Percentiles rank a stretch among this genome's conserved stretches.
Conservation (phyloP, 2,329 filamentous ascomycete genomes). For the Botryosphaeria dothidea region DNA sequence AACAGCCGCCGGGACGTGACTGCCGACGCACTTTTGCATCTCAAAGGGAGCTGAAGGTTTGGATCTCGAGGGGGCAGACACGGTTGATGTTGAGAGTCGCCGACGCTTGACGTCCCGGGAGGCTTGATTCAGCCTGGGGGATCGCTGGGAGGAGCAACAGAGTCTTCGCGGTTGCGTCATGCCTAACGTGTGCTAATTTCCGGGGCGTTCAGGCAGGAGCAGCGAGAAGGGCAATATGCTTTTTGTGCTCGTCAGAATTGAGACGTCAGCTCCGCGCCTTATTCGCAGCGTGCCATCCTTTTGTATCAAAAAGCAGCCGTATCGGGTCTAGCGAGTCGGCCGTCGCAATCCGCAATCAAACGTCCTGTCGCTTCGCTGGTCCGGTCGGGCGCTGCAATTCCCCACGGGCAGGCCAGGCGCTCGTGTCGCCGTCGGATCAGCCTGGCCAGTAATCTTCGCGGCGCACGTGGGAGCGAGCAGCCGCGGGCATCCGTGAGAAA, state of each 20-base stretch:
- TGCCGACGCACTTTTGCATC: neutral
- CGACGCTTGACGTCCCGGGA: neutral
- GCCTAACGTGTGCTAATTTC: neutral
- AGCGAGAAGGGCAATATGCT: neutral
- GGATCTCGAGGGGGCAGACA: neutral
- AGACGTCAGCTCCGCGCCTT: constrained; percentile 1
- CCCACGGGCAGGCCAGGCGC: constrained; percentile 4
- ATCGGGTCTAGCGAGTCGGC: neutral
- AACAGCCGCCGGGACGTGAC: constrained; percentile 5
- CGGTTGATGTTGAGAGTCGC: neutral
- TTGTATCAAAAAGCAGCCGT: constrained; percentile 7
- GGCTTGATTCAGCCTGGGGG: neutral
- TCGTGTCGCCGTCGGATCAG: constrained; percentile 12
- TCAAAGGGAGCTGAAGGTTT: neutral
- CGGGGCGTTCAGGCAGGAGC: neutral
- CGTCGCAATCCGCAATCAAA: constrained; percentile 13
- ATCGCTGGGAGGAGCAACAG: too few relatives aligned
- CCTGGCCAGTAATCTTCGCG: neutral
- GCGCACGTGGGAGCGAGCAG: constrained; percentile 5
- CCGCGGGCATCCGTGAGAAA: constrained; percentile 2
- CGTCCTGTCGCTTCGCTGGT: neutral
- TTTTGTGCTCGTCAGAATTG: neutral
- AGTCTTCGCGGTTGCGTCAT: neutral
- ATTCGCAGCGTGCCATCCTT: neutral
- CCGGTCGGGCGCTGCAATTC: neutral